Base-by-base conservation (phyloP, 495 filamentous ascomycete species). In the Trichoderma gamsii region DNA sequence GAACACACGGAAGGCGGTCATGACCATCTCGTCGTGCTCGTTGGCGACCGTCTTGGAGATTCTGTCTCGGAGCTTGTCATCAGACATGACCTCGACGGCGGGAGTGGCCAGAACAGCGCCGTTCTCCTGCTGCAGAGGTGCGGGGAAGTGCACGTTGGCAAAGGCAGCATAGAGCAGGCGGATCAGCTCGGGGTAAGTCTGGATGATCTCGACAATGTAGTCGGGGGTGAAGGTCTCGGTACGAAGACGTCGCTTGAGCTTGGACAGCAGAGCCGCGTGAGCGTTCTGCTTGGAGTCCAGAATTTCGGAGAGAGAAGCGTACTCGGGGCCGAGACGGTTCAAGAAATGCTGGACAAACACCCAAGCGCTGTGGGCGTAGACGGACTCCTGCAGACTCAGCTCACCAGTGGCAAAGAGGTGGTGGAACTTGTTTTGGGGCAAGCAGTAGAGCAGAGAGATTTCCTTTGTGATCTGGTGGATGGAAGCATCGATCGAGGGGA, bases 381-480 rank as follows among this genome's bases (percentile, higher is more conserved):
- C 91, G 7, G 96, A 93, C 80, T 99, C 95, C 76, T 99, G 95
- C 74, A 99, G 83, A 76, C 93, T 97, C 68, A 99, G 83, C 67
- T 88, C 83, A 21, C 94, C 96, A n/a, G 84, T 87, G 43, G 90
- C 89, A 78, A 99, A 99, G 75, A 97, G 86, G 63, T 82, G 79
- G 75, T 97, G 93, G 76, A 98, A 91, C 75, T 93, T 91, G 81
- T 96, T 98, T 78, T 97, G 95, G 7, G 95, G 95, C 71, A 99
- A 90, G 81, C 95, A 99, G 86, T 97, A 99, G 44, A 99, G 83
- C 56, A 99, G 86, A 13, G 93, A 97, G 63, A 96, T 88, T 77
- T 99, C 95, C 84, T 98, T 97, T 83, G 96, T 96, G 79, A 99
- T 97, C 79, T 99, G 96, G 81, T 97, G 93, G 71, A 99, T 97